Evolutionary conservation across 768 basidiomycete species (phyloP), one percentile per base, ranked within the genome.

Genomic region (Leccinum broughii): DNA sequence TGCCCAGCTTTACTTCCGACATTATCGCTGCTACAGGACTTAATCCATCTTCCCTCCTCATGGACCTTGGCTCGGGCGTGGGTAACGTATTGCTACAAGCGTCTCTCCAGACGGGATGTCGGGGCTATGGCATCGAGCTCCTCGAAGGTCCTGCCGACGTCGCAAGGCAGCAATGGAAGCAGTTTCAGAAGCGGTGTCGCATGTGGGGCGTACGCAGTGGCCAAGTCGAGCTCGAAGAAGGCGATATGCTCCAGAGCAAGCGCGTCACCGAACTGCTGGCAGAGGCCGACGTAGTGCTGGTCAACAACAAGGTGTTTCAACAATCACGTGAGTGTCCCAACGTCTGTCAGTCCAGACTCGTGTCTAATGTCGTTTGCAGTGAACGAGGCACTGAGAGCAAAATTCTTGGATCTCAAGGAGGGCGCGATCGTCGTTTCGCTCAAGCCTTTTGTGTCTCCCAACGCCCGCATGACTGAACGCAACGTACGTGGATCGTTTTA

Each of bases 401-500:
- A 93, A 68, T 98, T 98, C 75, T 78, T 99, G 57, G 97, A 99
- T 69, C 78, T 98, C 61, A 97, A 94, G 69, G 93, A 96, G 60
- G 92, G 93, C 20, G 93, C 95, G 0, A 87, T 87, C 52, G 90
- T 99, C 51, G 84, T 98, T 39, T 94, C 92, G 20, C 77, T 99
- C 17, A 86, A 89, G 60, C 93, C 94, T 1, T 97, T 93, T 63
- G 88, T 95, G 58, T 83, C 88, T 34, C 83, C 85, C 0, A 79
- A 88, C 65, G 89, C 87, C 48, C 85, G 91, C 39, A 79, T 97
- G 59, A 93, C 90, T 0, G 88, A 93, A 66, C 88, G 90, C 50
- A 96, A 94, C 65, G 89, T 91, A 65, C 57, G 87, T 71, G 51
- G 14, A 24, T 26, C n/a, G 4, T 41, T 28, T 17, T 15, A 17